Conservation (phyloP, 2,329 filamentous ascomycete species). For the Keithomyces neogunnii region DNA sequence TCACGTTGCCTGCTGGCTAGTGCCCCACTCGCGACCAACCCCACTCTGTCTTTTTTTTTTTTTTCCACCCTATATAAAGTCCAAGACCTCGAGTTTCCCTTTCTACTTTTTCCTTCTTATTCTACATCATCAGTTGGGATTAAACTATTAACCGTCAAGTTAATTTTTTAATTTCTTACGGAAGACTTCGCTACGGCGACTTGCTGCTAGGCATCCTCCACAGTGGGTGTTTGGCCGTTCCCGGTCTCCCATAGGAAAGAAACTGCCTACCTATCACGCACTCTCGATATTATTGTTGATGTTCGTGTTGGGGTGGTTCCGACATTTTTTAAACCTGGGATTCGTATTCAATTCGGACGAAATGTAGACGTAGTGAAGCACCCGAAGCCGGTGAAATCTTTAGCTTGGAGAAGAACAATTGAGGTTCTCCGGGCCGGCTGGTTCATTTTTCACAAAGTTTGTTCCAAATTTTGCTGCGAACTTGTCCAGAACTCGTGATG, state of each 20-base stretch:
- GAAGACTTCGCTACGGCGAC: constrained; percentile 44
- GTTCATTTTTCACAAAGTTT: too few relatives aligned
- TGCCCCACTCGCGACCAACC: neutral
- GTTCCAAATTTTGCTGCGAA: too few relatives aligned
- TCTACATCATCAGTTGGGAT: constrained; percentile 37
- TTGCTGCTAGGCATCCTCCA: constrained; percentile 42
- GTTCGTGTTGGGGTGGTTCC: constrained; percentile 44
- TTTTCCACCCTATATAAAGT: constrained; percentile 9
- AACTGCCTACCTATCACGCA: constrained; percentile 36
- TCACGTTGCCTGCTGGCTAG: too few relatives aligned
- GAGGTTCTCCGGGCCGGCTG: too few relatives aligned
- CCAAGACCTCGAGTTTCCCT: constrained; percentile 2
- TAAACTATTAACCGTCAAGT: constrained; percentile 43
- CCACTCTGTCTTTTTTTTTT: constrained; percentile 2
- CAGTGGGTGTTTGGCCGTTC: constrained; percentile 48
- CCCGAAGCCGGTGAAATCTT: too few relatives aligned
- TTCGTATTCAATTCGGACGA: neutral
- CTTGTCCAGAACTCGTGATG: too few relatives aligned
- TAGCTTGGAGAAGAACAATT: too few relatives aligned
- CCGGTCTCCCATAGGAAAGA: constrained; percentile 42
- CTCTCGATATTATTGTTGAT: constrained; percentile 28
- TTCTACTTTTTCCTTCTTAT: constrained; percentile 18
- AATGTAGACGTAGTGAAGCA: neutral
- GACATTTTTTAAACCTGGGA: constrained; percentile 24
- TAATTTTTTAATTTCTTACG: constrained; percentile 33